Conservation (phyloP, 371 early-diverging fungal species). For the Saksenaea vasiformis region DNA sequence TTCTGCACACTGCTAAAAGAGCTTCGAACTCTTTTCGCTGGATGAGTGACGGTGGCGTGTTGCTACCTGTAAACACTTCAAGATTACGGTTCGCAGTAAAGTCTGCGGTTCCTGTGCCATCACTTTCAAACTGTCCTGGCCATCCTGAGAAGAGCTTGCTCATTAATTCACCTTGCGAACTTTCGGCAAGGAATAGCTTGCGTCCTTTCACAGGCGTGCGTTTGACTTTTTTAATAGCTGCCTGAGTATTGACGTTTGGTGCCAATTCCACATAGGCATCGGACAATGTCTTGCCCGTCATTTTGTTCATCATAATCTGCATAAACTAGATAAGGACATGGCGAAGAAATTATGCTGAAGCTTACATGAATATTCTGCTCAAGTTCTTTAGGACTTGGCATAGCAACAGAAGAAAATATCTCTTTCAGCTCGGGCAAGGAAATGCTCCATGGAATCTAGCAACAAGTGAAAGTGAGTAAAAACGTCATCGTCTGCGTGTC, state of each 20-base stretch:
- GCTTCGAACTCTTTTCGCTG: constrained; percentile 60
- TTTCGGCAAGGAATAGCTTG: constrained; percentile 40
- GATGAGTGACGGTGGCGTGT: constrained; percentile 37
- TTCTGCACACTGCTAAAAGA: constrained; percentile 57
- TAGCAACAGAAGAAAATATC: constrained; percentile 18
- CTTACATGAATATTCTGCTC: constrained; percentile 40
- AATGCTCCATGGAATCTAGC: constrained; percentile 40
- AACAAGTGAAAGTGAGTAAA: not conserved
- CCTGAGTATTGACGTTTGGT: constrained; percentile 26
- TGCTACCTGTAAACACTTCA: not conserved
- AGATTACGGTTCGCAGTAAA: not conserved
- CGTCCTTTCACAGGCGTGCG: constrained; percentile 54
- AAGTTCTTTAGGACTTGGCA: constrained; percentile 18
- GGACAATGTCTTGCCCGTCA: constrained; percentile 52
- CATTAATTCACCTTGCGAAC: constrained; percentile 59
- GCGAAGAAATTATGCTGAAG: too few species aligned
- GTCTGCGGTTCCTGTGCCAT: constrained; percentile 14
- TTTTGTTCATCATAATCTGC: constrained; percentile 37
- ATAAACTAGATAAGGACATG: not conserved
- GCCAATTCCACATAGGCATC: constrained; percentile 54
- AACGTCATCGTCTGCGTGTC: too few species aligned
- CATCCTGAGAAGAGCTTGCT: constrained; percentile 58
- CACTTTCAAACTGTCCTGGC: constrained; percentile 33
- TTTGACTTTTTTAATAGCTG: constrained; percentile 29
- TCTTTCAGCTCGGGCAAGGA: constrained; percentile 24